Percentiles rank a stretch among this genome's conserved stretches.
phyloP scores from a whole-genome alignment of 352 stramenopile species.

The Globisporangium polare region DNA sequence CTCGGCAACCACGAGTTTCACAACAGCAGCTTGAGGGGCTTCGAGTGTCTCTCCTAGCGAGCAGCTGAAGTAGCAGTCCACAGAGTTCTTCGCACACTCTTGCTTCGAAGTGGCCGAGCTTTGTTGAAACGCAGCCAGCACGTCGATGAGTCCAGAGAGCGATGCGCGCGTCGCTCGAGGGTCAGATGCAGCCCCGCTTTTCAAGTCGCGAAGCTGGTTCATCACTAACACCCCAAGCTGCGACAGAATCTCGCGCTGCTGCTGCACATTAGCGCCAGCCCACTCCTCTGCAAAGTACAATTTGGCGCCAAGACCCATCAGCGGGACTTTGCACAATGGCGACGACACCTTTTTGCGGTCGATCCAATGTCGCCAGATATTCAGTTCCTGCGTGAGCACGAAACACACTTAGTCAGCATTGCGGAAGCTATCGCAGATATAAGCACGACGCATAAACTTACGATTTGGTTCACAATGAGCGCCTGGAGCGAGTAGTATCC shows the following conservation, averaged over 20 bases:
- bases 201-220: constrained; percentile 15
- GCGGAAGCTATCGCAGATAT: background rate
- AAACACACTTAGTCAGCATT: background rate
- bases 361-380: constrained; percentile 61
- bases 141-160: constrained; percentile 4
- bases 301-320: constrained; percentile 47
- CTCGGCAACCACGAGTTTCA: constrained; percentile 70
- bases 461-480: constrained; percentile 73
- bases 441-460: constrained; percentile 22
- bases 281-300: constrained; percentile 47
- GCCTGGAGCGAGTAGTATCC: constrained; percentile 67
- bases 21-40: constrained; percentile 44
- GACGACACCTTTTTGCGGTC: constrained; percentile 23
- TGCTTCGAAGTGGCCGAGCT: background rate
- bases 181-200: background rate
- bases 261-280: constrained; percentile 17
- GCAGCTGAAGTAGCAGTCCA: constrained; percentile 42
- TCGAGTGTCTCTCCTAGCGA: constrained; percentile 32
- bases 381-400: constrained; percentile 42
- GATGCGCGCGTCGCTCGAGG: background rate
- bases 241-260: constrained; percentile 15
- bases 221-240: constrained; percentile 12
- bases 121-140: constrained; percentile 11
- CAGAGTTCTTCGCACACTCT: constrained; percentile 5
- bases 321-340: constrained; percentile 27